These are phyloP conservation scores for Chromera velia DNA, from an alignment of 73 alveolate species.

Conservation along the genomic window DNA sequence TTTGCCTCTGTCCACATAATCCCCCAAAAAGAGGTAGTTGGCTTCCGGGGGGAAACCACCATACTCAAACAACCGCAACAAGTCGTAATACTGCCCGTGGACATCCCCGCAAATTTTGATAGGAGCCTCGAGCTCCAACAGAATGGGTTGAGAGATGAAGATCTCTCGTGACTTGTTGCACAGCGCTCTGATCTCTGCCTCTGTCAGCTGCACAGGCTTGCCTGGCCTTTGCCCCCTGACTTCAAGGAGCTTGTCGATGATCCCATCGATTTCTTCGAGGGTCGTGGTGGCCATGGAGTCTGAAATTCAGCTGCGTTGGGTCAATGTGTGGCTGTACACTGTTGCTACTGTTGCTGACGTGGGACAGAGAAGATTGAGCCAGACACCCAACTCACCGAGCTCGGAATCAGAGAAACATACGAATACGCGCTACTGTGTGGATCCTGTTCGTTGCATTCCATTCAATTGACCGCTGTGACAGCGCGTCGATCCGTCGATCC, in stretches of 20 bases:
- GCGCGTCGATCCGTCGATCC: no score
- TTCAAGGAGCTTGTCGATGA: constrained; percentile 61
- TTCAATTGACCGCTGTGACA: no score
- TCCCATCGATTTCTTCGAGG: no score
- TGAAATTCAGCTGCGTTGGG: no score
- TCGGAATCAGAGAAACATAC: not conserved
- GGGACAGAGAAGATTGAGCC: no score
- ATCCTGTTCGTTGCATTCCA: no score
- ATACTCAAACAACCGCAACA: constrained; percentile 64
- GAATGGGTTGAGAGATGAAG: constrained; percentile 58
- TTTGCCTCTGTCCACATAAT: constrained; percentile 81
- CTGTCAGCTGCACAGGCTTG: constrained; percentile 62
- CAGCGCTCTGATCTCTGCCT: constrained; percentile 65
- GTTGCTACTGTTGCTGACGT: no score
- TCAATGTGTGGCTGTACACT: no score
- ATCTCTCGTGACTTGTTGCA: constrained; percentile 46
- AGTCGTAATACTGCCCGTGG: constrained; percentile 80
- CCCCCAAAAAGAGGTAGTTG: constrained; percentile 85
- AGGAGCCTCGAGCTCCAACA: constrained; percentile 72
- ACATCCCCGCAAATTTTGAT: constrained; percentile 74
- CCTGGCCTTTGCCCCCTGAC: constrained; percentile 73
- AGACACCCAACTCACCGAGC: not conserved
- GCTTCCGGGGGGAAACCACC: constrained; percentile 87
- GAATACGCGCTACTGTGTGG: no score
- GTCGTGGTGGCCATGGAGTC: no score